Percentiles rank a stretch among this genome's conserved stretches.
Conservation (phyloP, 2,329 filamentous ascomycete species). For the Pseudogymnoascus sp. region DNA sequence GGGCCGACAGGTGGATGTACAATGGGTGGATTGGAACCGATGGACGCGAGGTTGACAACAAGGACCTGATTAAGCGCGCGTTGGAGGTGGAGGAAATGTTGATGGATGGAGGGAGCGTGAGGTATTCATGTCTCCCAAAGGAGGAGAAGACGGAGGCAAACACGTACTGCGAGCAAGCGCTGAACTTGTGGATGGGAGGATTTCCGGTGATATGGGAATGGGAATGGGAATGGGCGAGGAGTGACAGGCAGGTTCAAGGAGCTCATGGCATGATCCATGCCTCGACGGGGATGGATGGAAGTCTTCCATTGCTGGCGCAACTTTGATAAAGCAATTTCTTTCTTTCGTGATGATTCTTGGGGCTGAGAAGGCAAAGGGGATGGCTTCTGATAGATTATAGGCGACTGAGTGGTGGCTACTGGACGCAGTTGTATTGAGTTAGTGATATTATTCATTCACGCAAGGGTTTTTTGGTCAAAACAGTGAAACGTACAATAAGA, state of each 20-base stretch:
- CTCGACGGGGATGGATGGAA: neutral
- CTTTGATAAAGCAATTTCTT: neutral
- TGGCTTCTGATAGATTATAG: neutral
- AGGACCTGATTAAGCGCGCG: neutral
- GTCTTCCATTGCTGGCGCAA: too few relatives aligned
- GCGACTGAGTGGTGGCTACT: too few relatives aligned
- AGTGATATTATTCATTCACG: neutral
- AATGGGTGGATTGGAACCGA: neutral
- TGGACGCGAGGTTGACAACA: neutral
- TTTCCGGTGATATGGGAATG: neutral
- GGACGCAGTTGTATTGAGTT: too few relatives aligned
- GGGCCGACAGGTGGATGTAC: constrained; percentile 1
- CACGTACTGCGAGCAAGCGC: neutral
- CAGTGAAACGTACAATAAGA: neutral
- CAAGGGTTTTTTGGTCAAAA: neutral
- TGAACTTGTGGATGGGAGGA: neutral
- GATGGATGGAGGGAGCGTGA: constrained; percentile 2
- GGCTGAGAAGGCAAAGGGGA: neutral
- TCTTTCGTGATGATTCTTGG: neutral
- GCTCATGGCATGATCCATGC: neutral
- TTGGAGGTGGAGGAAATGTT: neutral
- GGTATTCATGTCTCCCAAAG: neutral
- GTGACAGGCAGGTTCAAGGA: neutral
- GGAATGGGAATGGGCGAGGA: constrained; percentile 1
- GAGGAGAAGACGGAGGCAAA: neutral